Conservation (phyloP, 2,329 filamentous ascomycete genomes). For the Verruconis gallopava region DNA sequence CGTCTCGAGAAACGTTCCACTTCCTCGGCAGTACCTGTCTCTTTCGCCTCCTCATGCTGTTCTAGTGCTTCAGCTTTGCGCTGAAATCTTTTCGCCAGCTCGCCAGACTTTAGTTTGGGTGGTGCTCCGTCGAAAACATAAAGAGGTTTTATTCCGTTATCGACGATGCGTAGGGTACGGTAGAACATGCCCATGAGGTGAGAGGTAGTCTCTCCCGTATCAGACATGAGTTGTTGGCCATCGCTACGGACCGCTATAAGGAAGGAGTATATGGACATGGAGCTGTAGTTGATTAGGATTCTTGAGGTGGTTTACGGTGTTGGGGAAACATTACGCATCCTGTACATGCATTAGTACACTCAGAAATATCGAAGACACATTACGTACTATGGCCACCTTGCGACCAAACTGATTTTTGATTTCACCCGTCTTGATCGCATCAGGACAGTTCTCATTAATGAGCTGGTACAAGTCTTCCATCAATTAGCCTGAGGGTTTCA, state of each 20-base stretch:
- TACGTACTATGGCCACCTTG: conserved; percentile 90
- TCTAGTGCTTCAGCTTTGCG: conserved; percentile 88
- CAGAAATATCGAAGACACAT: too few relatives aligned
- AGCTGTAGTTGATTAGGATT: too few relatives aligned
- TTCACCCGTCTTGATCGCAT: conserved; percentile 88
- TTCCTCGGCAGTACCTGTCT: conserved; percentile 94
- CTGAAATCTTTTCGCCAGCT: conserved; percentile 90
- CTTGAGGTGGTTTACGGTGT: too few relatives aligned
- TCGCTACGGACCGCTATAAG: conserved; percentile 94
- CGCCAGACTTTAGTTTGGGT: conserved; percentile 93
- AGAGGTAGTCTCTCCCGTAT: conserved; percentile 90
- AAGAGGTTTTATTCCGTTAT: conserved; percentile 96
- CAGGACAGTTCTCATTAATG: conserved; percentile 70
- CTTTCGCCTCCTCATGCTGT: conserved; percentile 85
- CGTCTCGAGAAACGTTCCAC: conserved; percentile 92
- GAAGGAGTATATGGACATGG: conserved; percentile 99
- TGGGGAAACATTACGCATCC: conserved; percentile 41
- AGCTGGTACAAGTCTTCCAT: conserved; percentile 34
- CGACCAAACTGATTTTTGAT: conserved; percentile 99
- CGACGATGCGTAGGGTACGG: conserved; percentile 91
- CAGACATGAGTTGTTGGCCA: conserved; percentile 90
- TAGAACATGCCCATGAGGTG: conserved; percentile 99
- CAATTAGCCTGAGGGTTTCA: too few relatives aligned
- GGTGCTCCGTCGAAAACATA: conserved; percentile 97
- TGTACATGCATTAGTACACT: conserved; percentile 13